Conservation (phyloP, 495 filamentous ascomycete genomes). For the Daldinia loculata region DNA sequence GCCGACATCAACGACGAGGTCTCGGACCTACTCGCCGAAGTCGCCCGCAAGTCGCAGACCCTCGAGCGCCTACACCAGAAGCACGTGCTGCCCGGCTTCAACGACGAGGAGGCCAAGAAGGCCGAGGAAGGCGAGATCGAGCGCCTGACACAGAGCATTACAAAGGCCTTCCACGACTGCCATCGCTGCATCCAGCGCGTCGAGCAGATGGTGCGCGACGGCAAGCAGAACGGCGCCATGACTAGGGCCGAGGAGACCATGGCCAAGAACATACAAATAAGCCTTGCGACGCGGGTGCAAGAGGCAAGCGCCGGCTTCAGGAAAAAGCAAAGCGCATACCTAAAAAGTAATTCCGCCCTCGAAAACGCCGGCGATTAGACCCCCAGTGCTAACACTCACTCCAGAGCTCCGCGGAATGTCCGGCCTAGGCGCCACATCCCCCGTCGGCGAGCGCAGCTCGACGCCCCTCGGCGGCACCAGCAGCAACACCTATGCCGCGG, state of each 20-base stretch:
- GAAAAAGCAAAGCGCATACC: slow-evolving; percentile 95
- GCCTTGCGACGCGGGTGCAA: slow-evolving; percentile 84
- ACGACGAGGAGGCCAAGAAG: slow-evolving; percentile 87
- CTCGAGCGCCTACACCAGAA: slow-evolving; percentile 96
- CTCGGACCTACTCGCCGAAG: slow-evolving; percentile 78
- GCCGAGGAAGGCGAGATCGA: slow-evolving; percentile 90
- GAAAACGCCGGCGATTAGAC: background rate
- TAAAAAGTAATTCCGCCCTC: slow-evolving; percentile 73
- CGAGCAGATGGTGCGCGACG: slow-evolving; percentile 82
- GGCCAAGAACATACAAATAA: slow-evolving; percentile 94
- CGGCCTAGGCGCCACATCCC: slow-evolving; percentile 52
- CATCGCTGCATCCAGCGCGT: slow-evolving; percentile 87
- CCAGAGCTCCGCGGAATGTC: slow-evolving; percentile 84
- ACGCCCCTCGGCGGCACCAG: slow-evolving; percentile 62
- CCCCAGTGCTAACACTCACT: slow-evolving; percentile 6
- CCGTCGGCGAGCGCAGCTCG: slow-evolving; percentile 59
- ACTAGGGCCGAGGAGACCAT: slow-evolving; percentile 89
- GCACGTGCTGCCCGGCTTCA: slow-evolving; percentile 94
- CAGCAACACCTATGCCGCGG: slow-evolving; percentile 69
- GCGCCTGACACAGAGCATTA: slow-evolving; percentile 87
- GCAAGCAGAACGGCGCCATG: slow-evolving; percentile 70
- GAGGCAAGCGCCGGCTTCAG: slow-evolving; percentile 92
- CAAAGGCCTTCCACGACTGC: slow-evolving; percentile 85
- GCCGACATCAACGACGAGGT: slow-evolving; percentile 95
- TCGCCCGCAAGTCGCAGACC: slow-evolving; percentile 80